Evolutionary conservation across 2,329 filamentous ascomycete species (phyloP).

Genomic region (Hymenoscyphus fructigenus): DNA sequence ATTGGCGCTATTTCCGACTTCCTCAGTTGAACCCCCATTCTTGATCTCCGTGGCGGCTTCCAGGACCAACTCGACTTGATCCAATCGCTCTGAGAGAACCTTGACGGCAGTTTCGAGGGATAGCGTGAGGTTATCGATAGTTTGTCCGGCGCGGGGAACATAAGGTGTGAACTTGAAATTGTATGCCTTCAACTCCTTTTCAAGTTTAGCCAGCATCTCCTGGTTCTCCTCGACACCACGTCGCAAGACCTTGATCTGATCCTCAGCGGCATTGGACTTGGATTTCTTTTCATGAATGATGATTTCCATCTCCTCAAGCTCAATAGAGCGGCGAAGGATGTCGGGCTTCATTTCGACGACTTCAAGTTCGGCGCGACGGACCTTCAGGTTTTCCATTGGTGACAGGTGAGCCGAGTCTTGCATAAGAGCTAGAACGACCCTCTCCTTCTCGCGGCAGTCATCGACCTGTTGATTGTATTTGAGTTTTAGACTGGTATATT

Average conservation of each 20-base stretch:
- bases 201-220: background rate
- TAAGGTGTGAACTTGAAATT: background rate
- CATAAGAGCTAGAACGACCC: background rate
- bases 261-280: conserved; percentile 4
- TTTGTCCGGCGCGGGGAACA: background rate
- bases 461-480: background rate
- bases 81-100: conserved; percentile 7
- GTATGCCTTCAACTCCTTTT: background rate
- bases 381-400: conserved; percentile 3
- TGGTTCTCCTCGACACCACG: background rate
- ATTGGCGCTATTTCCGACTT: background rate
- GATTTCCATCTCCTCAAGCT: conserved; percentile 4
- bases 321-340: conserved; percentile 5
- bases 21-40: background rate
- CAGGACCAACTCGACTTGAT: conserved; percentile 5
- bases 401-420: background rate
- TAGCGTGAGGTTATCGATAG: background rate
- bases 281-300: conserved; percentile 4
- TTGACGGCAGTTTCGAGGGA: conserved; percentile 5
- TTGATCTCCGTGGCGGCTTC: conserved; percentile 1
- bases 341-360: conserved; percentile 11
- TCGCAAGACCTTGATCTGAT: conserved; percentile 1
- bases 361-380: conserved; percentile 12
- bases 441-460: background rate
- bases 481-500: background rate